Evolutionary conservation across 768 basidiomycete genomes (phyloP), one percentile per base, ranked within the genome.

Genomic region (Mycena metata): DNA sequence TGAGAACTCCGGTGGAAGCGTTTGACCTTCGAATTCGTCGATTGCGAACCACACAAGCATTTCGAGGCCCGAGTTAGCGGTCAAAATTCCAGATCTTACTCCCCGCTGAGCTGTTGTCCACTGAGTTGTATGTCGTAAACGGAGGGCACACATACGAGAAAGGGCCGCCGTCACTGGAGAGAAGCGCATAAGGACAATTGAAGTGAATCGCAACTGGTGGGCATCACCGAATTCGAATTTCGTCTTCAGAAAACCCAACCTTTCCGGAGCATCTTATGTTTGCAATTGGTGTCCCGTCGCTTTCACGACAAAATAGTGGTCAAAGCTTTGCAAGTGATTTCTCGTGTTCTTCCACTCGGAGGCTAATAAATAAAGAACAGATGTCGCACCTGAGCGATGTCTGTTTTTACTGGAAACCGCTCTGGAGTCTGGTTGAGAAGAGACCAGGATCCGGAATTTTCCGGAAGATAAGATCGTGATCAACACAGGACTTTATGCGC

Each of bases 101-200:
- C 60, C 58, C 16, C 41, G 35, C 24, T 54, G 0, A 23, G 24
- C 26, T 0, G 42, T 51, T 16, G 24, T 5, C 26, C 49, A 84
- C 83, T 30, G 70, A 75, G 42, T 73, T 84, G 11, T 85, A 79
- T 56, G 81, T 81, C 51, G 73, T 78, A 11, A 83, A 85, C 39
- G 83, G 79, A 17, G 84, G 81, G 66, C 72, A 35, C 75, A 63
- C 0, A 24, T 79, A 11, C 74, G 72, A 9, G 71, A 58, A n/a
- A 19, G 58, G 52, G 69, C 76, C 23, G 70, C 71, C 16, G 75
- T 74, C n/a, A 66, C 73, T 1, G 80, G 81, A 21, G 83, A 84
- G 71, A 72, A 12, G 52, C 69, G 24, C 71, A 74, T 45, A 54
- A 35, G 17, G 50, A 67, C 39, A 70, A 64, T 52, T 74, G 42